A percentile compares a stretch with the other conserved stretches of the same genome.
Conservation (phyloP, 441 rosid species). For the Mallotus japonicus region DNA sequence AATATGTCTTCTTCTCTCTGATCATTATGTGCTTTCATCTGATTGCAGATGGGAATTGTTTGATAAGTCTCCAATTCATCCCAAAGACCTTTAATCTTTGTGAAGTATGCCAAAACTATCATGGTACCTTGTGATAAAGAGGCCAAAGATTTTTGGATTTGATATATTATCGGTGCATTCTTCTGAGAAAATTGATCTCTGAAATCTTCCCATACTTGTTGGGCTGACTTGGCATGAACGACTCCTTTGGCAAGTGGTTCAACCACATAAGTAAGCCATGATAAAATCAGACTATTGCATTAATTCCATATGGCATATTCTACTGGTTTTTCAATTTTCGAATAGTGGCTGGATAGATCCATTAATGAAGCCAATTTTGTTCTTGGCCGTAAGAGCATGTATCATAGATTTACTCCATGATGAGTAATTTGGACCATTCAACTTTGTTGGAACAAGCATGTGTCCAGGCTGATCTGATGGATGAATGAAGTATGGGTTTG, state of each 20-base stretch:
- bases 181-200: not conserved
- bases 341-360: not conserved
- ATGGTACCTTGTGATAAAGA: conserved; percentile 4
- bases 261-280: not conserved
- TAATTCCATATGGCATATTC: not conserved
- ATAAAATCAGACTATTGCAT: not conserved
- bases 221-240: too few species aligned
- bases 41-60: not conserved
- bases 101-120: not conserved
- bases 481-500: conserved; percentile 11
- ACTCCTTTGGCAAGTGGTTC: not conserved
- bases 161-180: not conserved
- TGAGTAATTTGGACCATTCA: conserved; percentile 14
- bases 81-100: not conserved
- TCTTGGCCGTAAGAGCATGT: conserved; percentile 15
- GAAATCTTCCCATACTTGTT: not conserved
- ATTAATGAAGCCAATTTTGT: not conserved
- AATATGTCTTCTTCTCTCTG: not conserved
- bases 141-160: not conserved
- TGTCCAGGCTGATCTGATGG: conserved; percentile 13
- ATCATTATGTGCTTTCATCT: not conserved
- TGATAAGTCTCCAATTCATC: conserved; percentile 6
- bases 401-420: conserved; percentile 15
- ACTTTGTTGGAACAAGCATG: conserved; percentile 4
- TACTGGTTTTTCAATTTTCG: not conserved